These are phyloP conservation scores for Penicillium dipodomyicola DNA, from an alignment of 495 filamentous ascomycete genomes.

Conservation along the genomic window DNA sequence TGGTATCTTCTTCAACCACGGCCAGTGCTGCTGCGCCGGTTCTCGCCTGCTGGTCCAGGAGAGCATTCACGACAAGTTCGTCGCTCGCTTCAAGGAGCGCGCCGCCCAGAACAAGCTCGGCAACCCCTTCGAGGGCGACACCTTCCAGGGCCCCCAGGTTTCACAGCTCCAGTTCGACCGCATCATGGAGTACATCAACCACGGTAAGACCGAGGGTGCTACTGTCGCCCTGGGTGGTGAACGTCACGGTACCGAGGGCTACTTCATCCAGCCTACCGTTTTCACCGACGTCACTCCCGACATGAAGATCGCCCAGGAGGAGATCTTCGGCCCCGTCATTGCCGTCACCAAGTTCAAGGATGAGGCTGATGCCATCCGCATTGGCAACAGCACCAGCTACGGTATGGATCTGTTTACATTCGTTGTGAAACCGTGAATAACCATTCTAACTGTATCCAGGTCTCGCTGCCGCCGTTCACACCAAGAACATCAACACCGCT, in stretches of 20 bases:
- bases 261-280: conserved; percentile 97
- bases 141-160: conserved; percentile 98
- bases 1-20: conserved; percentile 98
- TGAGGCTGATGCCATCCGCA: conserved; percentile 76
- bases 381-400: conserved; percentile 81
- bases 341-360: conserved; percentile 91
- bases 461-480: conserved; percentile 90
- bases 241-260: conserved; percentile 85
- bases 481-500: conserved; percentile 87
- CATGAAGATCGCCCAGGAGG: conserved; percentile 99
- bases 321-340: conserved; percentile 97
- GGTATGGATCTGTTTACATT: conserved; percentile 24
- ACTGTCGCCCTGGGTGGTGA: conserved; percentile 81
- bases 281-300: conserved; percentile 84
- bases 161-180: conserved; percentile 93
- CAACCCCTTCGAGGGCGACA: conserved; percentile 81
- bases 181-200: conserved; percentile 96
- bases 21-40: conserved; percentile 96
- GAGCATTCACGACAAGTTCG: conserved; percentile 92
- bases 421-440: neutral
- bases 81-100: conserved; percentile 83
- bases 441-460: conserved; percentile 39
- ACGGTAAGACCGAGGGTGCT: conserved; percentile 84
- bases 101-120: conserved; percentile 81
- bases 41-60: conserved; percentile 96